Percentiles rank a stretch among this genome's conserved stretches.
These are phyloP conservation scores for Microbotryum scabiosae DNA, from an alignment of 1,284 basidiomycete genomes.

Conservation along the genomic window DNA sequence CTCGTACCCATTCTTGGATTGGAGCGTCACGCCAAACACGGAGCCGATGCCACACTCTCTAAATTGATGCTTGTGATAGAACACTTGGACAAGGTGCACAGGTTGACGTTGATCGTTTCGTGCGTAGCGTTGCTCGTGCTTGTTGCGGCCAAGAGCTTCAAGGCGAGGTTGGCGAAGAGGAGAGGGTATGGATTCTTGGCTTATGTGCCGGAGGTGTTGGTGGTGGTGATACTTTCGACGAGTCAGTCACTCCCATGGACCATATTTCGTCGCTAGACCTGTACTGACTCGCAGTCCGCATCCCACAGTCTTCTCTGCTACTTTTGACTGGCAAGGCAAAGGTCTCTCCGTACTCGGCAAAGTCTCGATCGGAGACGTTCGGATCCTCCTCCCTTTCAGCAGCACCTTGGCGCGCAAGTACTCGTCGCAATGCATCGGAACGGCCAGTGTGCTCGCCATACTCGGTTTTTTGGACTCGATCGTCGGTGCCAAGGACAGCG, in stretches of 20 bases:
- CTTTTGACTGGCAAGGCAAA: conserved; percentile 63
- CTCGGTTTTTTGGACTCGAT: conserved; percentile 43
- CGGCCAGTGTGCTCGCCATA: conserved; percentile 23
- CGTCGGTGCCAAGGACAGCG: conserved; percentile 78
- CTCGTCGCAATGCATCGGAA: conserved; percentile 14
- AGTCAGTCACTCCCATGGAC: conserved; percentile 46
- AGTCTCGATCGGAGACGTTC: conserved; percentile 28
- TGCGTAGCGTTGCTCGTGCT: conserved; percentile 51
- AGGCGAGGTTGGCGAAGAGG: conserved; percentile 48
- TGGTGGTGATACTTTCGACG: conserved; percentile 68
- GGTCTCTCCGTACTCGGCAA: conserved; percentile 73
- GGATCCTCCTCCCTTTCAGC: conserved; percentile 33
- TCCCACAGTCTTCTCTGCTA: conserved; percentile 55
- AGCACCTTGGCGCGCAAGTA: conserved; percentile 5
- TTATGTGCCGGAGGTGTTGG: conserved; percentile 72
- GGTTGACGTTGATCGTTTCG: conserved; percentile 61
- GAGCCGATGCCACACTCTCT: conserved; percentile 53
- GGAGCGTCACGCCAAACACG: conserved; percentile 1
- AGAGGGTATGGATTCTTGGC: conserved; percentile 51
- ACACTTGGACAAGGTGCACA: conserved; percentile 55
- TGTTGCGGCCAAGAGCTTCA: conserved; percentile 48
- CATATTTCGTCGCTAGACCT: neutral
- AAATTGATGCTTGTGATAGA: conserved; percentile 69
- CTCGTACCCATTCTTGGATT: conserved; percentile 50
- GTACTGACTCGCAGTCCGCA: neutral